Percentiles rank a stretch among this genome's conserved stretches.
These are phyloP conservation scores for Cadophora sp. DNA, from an alignment of 2,329 filamentous ascomycete species.

Conservation along the genomic window DNA sequence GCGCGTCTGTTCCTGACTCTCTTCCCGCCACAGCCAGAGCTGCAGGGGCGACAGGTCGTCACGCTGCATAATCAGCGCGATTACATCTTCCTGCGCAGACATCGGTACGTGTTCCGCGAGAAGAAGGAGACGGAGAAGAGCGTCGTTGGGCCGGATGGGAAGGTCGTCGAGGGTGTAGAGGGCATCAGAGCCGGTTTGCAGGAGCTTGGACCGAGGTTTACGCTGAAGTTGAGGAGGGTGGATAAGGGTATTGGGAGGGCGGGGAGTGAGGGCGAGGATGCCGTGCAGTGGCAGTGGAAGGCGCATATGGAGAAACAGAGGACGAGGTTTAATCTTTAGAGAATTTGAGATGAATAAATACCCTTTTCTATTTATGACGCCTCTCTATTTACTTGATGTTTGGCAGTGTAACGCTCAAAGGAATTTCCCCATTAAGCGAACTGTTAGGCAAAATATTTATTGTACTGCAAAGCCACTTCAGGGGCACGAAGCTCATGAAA, in stretches of 20 bases:
- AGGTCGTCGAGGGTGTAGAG: conserved; percentile 84
- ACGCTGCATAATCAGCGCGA: conserved; percentile 95
- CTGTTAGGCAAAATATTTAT: background rate
- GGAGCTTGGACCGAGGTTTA: conserved; percentile 85
- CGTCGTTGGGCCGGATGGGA: conserved; percentile 81
- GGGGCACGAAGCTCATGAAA: background rate
- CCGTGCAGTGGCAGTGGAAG: conserved; percentile 89
- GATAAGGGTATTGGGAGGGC: conserved; percentile 84
- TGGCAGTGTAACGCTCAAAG: background rate
- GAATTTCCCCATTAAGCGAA: background rate
- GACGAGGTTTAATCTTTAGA: conserved; percentile 90
- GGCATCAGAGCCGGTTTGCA: conserved; percentile 86
- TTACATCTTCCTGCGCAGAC: conserved; percentile 90
- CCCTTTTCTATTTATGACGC: background rate
- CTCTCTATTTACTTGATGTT: background rate
- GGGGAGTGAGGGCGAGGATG: conserved; percentile 60
- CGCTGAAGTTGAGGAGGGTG: conserved; percentile 86
- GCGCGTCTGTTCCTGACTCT: conserved; percentile 83
- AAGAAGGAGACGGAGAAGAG: conserved; percentile 87
- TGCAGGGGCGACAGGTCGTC: conserved; percentile 86
- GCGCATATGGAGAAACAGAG: conserved; percentile 92
- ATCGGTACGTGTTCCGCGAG: conserved; percentile 92
- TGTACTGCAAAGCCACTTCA: too few relatives aligned
- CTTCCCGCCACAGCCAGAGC: conserved; percentile 82
- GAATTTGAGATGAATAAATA: conserved; percentile 4